A percentile compares a stretch with the other conserved stretches of the same genome.
phyloP scores from a whole-genome alignment of 106 monocot genomes.

The Acorus gramineus region DNA sequence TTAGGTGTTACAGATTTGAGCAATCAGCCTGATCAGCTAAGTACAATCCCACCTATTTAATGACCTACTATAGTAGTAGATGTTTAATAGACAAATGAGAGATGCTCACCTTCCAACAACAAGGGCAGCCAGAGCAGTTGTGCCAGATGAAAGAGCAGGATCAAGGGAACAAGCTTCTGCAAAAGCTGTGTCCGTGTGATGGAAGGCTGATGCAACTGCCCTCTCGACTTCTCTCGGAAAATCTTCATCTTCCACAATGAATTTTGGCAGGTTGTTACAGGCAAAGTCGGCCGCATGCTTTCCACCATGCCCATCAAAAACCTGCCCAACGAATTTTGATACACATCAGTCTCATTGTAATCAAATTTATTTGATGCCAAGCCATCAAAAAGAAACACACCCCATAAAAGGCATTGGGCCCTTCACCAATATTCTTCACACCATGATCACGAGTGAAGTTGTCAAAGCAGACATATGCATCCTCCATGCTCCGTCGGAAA shows the following conservation, averaged over 20 bases:
- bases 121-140: conserved; percentile 72
- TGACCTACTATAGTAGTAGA: too few relatives aligned
- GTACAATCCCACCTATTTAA: too few relatives aligned
- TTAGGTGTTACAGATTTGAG: too few relatives aligned
- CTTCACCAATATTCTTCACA: conserved; percentile 29
- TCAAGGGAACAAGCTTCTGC: conserved; percentile 67
- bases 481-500: conserved; percentile 67
- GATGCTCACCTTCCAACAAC: conserved; percentile 66
- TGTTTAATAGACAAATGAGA: background rate
- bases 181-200: conserved; percentile 74
- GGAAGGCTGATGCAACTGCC: conserved; percentile 69
- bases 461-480: conserved; percentile 66
- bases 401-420: conserved; percentile 76
- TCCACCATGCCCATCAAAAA: conserved; percentile 96
- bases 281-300: conserved; percentile 88
- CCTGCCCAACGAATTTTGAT: conserved; percentile 18
- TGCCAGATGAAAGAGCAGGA: conserved; percentile 73
- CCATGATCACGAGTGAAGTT: conserved; percentile 43
- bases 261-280: conserved; percentile 58
- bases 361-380: background rate
- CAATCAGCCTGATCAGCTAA: too few relatives aligned
- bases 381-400: conserved; percentile 22
- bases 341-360: background rate
- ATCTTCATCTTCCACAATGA: conserved; percentile 46
- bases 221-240: conserved; percentile 66